phyloP scores from a whole-genome alignment of 1,284 basidiomycete genomes.

The Trametes pubescens region DNA sequence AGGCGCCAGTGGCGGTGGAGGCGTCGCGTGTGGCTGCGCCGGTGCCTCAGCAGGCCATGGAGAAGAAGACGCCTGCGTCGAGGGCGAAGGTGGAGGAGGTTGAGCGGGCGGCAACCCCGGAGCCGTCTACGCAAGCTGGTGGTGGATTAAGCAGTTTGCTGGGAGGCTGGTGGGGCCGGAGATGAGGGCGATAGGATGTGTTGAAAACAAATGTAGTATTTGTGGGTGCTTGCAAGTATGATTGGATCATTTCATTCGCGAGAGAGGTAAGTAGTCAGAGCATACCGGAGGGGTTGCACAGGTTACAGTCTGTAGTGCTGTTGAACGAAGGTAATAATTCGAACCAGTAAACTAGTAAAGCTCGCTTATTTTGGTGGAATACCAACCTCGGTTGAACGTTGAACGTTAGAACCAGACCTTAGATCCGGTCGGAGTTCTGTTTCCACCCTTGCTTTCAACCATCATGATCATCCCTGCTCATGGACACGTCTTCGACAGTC shows the following conservation, averaged over 20 bases:
- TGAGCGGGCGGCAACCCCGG: conserved; percentile 50
- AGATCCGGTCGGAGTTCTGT: too few species aligned
- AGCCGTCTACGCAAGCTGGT: conserved; percentile 42
- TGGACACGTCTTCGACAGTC: too few species aligned
- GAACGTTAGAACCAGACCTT: too few species aligned
- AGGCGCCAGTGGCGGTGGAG: conserved; percentile 42
- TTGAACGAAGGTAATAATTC: too few species aligned
- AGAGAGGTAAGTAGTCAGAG: too few species aligned
- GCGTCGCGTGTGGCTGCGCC: conserved; percentile 32
- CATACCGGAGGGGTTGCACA: too few species aligned
- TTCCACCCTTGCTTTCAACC: too few species aligned
- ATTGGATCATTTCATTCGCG: neutral
- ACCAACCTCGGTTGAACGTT: too few species aligned
- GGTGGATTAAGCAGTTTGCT: conserved; percentile 54
- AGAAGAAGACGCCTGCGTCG: conserved; percentile 38
- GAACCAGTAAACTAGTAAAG: too few species aligned
- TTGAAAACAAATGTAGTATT: neutral
- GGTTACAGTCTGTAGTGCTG: too few species aligned
- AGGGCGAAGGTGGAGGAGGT: conserved; percentile 49
- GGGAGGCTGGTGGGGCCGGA: conserved; percentile 65
- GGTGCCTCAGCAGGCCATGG: conserved; percentile 34
- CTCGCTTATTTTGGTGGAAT: too few species aligned
- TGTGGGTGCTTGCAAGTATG: neutral
- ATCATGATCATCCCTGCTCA: too few species aligned
- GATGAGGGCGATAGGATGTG: conserved; percentile 21